Evolutionary conservation across 306 rosid genomes (phyloP), one percentile per base, ranked within the genome.

Genomic region (Argentina anserina): DNA sequence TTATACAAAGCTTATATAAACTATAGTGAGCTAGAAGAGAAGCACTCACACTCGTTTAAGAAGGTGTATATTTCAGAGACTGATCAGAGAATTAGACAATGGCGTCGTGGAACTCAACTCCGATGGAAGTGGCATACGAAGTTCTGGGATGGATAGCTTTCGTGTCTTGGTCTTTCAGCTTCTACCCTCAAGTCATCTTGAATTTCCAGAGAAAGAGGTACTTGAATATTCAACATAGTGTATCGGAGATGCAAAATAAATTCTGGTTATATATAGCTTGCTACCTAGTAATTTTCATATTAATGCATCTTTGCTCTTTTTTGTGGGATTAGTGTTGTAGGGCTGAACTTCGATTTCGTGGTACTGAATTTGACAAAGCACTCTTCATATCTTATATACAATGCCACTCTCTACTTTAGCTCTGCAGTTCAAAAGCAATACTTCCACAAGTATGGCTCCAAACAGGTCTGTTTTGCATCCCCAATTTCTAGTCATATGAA

Each of bases 71-170:
- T 53, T 50, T 50, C 56, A 55, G 33, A 25, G 61, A 55, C 33
- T 55, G 33, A 58, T 58, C 36, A 61, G 42, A 61, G 17, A 56
- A 26, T 14, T 0, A 56, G 34, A 26, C 40, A 61, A 61, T 61
- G 97, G 84, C 90, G 29, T 83, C 91, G 0, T 94, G 98, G 98
- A 89, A 91, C 78, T 94, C 96, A 49, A 70, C 59, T 59, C 81
- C 92, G 11, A 84, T 89, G 13, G 89, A 91, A 78, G 67, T 88
- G 69, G 71, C 84, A 1, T 89, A 91, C 80, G 74, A 85, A 80
- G 87, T 79, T 67, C 69, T 94, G 49, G 97, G 98, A 26, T 91
- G 97, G 98, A 55, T 83, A 34, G 98, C 90, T 70, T 94, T 91
- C 60, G 50, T 70, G 49, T 73, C 81, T 21, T 94, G 98, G 97